Conservation (phyloP, 164 flowering plant species). For the Protea cynaroides region DNA sequence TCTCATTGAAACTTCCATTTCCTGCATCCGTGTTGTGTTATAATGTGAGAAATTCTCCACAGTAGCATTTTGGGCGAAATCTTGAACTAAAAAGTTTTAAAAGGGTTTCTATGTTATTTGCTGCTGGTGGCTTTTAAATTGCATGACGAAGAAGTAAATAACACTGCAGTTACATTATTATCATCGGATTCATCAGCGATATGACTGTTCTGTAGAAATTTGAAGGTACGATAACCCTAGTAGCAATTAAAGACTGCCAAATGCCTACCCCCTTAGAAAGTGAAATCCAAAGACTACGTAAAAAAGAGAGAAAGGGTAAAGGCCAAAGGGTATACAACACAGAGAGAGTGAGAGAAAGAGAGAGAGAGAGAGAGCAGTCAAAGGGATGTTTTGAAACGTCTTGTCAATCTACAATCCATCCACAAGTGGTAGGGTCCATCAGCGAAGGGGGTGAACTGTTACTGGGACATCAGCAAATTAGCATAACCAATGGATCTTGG, state of each 20-base stretch:
- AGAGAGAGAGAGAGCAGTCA: conserved; percentile 24
- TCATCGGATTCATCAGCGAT: background rate
- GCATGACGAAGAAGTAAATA: too few relatives aligned
- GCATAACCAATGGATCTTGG: conserved; percentile 13
- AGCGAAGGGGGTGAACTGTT: background rate
- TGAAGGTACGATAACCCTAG: background rate
- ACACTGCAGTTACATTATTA: background rate
- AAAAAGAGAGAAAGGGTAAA: conserved; percentile 9
- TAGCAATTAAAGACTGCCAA: conserved; percentile 3
- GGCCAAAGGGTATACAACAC: conserved; percentile 21
- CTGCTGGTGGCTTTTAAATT: too few relatives aligned
- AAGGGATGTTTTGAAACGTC: conserved; percentile 29
- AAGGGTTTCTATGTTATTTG: too few relatives aligned
- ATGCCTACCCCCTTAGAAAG: conserved; percentile 6
- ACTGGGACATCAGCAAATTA: conserved; percentile 6
- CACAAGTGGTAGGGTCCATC: background rate
- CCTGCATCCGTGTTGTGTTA: too few relatives aligned
- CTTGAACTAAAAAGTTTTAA: too few relatives aligned
- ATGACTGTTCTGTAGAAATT: background rate
- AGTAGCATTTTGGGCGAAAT: too few relatives aligned
- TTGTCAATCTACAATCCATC: conserved; percentile 21
- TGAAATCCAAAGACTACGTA: background rate
- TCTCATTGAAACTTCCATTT: too few relatives aligned
- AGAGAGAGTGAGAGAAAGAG: background rate
- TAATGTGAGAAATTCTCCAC: too few relatives aligned